Conservation (phyloP, 2,329 filamentous ascomycete species). For the Microcera coccophila region DNA sequence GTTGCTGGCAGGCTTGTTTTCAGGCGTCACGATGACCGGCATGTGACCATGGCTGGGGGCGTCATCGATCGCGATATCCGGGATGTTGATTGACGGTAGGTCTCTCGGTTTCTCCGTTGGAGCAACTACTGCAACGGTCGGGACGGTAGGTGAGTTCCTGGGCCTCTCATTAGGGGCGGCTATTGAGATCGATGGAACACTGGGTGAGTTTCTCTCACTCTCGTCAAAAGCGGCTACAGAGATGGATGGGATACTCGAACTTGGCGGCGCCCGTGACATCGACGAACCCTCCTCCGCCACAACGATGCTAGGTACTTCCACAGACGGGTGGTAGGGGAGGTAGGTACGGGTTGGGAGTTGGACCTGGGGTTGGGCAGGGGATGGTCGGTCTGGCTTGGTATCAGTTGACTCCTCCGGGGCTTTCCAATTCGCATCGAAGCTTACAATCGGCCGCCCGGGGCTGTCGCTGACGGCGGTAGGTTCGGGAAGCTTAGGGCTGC, state of each 20-base stretch:
- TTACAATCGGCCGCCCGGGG: conserved; percentile 91
- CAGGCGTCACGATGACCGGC: conserved; percentile 47
- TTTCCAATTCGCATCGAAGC: conserved; percentile 85
- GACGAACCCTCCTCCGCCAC: conserved; percentile 46
- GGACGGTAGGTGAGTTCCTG: conserved; percentile 43
- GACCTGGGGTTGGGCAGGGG: conserved; percentile 23
- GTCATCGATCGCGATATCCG: conserved; percentile 38
- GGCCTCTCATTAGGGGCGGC: conserved; percentile 24
- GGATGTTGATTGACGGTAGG: conserved; percentile 47
- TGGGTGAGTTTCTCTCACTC: conserved; percentile 28
- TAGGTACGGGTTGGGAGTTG: background rate
- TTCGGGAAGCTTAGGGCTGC: conserved; percentile 80
- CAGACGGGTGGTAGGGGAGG: conserved; percentile 25
- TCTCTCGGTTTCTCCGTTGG: conserved; percentile 20
- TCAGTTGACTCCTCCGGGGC: conserved; percentile 67
- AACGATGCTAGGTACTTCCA: conserved; percentile 52
- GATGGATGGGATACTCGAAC: conserved; percentile 34
- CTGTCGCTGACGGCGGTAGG: conserved; percentile 88
- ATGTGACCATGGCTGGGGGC: conserved; percentile 23
- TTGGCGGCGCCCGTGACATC: conserved; percentile 27
- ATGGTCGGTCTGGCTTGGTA: conserved; percentile 49
- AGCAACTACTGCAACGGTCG: conserved; percentile 41
- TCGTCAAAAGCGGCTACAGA: conserved; percentile 31
- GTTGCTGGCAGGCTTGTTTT: conserved; percentile 21
- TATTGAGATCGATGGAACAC: conserved; percentile 37